Percentiles rank a stretch among this genome's conserved stretches.
Conservation (phyloP, 495 filamentous ascomycete species). For the Penicillium ochrochloron region DNA sequence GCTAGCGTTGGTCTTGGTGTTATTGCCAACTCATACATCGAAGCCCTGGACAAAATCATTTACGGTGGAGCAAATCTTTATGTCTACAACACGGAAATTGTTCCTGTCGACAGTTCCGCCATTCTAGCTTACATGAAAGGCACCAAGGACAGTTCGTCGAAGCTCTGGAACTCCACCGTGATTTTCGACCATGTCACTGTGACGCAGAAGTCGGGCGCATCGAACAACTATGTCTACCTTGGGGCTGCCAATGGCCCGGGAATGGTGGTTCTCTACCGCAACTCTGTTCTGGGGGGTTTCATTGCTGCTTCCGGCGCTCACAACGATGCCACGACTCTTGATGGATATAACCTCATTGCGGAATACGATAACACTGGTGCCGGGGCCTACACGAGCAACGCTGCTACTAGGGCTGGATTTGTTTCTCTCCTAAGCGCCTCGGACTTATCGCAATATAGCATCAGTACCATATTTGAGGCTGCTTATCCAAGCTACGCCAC, state of each 20-base stretch:
- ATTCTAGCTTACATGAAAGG: constrained; percentile 21
- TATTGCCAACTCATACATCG: constrained; percentile 20
- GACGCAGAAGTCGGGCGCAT: too few relatives aligned
- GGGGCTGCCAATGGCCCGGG: constrained; percentile 20
- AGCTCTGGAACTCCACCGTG: constrained; percentile 17
- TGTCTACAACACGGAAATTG: too few relatives aligned
- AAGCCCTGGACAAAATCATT: constrained; percentile 20
- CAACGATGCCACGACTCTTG: too few relatives aligned
- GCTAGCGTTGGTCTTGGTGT: constrained; percentile 23
- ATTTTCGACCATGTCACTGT: neutral
- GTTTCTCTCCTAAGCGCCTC: too few relatives aligned
- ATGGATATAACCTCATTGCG: too few relatives aligned
- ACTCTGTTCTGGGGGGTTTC: constrained; percentile 17
- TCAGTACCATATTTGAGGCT: constrained; percentile 16
- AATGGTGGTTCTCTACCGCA: constrained; percentile 16
- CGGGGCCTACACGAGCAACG: too few relatives aligned
- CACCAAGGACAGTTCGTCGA: constrained; percentile 11
- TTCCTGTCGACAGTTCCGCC: constrained; percentile 8
- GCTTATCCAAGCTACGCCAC: constrained; percentile 20
- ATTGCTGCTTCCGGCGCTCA: constrained; percentile 9
- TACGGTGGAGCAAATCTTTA: constrained; percentile 10
- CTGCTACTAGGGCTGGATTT: too few relatives aligned
- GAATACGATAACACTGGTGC: too few relatives aligned
- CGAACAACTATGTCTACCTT: constrained; percentile 6
- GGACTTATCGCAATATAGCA: neutral